Base-by-base conservation (phyloP, 2,329 filamentous ascomycete genomes). In the Microcyclospora tardicrescens region DNA sequence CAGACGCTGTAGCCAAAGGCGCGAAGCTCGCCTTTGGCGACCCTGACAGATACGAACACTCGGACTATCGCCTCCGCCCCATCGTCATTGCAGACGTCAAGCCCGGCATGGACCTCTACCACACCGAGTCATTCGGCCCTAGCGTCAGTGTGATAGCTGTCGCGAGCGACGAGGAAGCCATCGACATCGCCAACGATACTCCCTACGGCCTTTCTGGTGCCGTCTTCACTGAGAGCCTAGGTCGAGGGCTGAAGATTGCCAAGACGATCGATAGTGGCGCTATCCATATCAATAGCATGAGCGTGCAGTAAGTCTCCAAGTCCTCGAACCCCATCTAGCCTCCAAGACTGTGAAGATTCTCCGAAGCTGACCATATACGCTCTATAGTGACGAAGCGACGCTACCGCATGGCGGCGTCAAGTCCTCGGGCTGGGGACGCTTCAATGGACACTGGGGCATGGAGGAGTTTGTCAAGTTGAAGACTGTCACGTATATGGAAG, bases 91-190 rank as follows among this genome's bases (percentile, higher is more conserved):
- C 73, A 19, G 72, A 72, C 42, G 77, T 87, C 12, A 79, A 63
- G 19, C 68, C 72, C 45, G 70, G 73, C 0, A 91, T 89, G 84
- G 77, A 84, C 40, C 61, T 93, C 12, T 89, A 80, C 60, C 63
- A 72, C 48, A 77, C 72, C 1, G 84, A 93, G 61, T 81, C 75
- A 1, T 93, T 93, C 51, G 84, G 82, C 0, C 84, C 85, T 0
- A 76, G 73, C 0, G 80, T 86, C 1, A 77, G 75, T 12, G 53
- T 91, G 14, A 72, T 80, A 11, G 66, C 72, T 15, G 68, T 87
- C 16, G 68, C 75, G n/a, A 66, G 54, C 2, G 79, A 84, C 34
- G 81, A 84, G 27, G 79, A 86, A 47, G 84, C 82, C 0, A 60
- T 91, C 16, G 63, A 67, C 24, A 64, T 89, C 13, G 82, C 84